phyloP scores from a whole-genome alignment of 495 filamentous ascomycete species.

The Beverwykella pulmonaria region DNA sequence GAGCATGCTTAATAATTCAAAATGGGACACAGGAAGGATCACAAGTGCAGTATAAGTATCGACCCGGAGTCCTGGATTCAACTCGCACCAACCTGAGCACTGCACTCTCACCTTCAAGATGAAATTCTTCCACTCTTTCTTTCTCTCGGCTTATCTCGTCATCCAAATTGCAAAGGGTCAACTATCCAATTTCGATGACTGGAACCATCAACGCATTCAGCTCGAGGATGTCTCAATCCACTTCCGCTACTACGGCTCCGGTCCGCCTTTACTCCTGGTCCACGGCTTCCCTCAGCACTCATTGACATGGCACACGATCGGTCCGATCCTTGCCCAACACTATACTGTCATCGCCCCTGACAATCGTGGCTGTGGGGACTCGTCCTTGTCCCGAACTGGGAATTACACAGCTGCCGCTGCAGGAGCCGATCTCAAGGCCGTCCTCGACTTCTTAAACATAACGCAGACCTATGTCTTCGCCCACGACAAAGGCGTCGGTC shows the following conservation, averaged over 20 bases:
- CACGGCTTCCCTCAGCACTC: conserved; percentile 50
- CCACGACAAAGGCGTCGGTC: conserved; percentile 51
- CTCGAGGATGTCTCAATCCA: conserved; percentile 48
- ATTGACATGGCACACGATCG: conserved; percentile 58
- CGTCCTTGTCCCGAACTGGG: conserved; percentile 41
- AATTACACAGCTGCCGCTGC: conserved; percentile 45
- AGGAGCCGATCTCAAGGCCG: conserved; percentile 43
- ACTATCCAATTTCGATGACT: conserved; percentile 38
- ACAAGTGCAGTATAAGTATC: too few relatives aligned
- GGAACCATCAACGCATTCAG: conserved; percentile 46
- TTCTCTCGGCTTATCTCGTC: not conserved
- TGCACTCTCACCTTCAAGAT: not conserved
- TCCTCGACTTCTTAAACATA: conserved; percentile 50
- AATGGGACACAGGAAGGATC: too few relatives aligned
- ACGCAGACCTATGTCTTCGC: conserved; percentile 45
- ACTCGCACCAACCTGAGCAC: too few relatives aligned
- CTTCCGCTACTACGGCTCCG: conserved; percentile 49
- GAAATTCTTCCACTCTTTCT: not conserved
- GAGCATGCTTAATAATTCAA: too few relatives aligned
- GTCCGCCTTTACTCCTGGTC: conserved; percentile 47
- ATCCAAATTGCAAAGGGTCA: not conserved
- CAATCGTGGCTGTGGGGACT: conserved; percentile 49
- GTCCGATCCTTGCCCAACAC: conserved; percentile 60
- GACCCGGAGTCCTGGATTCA: too few relatives aligned
- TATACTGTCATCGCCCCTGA: conserved; percentile 53